Evolutionary conservation across 169 alveolate species (phyloP).

Genomic region (Sarcocystis neurona): DNA sequence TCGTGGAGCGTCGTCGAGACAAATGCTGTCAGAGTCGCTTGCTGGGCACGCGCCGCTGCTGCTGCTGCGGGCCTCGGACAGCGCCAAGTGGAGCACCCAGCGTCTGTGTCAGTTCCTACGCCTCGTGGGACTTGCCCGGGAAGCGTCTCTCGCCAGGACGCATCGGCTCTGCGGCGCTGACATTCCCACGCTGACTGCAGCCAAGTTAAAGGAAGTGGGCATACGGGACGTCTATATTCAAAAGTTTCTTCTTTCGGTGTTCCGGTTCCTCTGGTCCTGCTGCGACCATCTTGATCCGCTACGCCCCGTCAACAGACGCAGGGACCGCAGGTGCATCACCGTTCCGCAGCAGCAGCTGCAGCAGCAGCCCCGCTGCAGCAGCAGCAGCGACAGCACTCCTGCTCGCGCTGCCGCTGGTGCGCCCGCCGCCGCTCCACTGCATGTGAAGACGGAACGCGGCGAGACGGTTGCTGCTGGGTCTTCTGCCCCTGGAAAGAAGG

Average conservation of each 20-base stretch:
- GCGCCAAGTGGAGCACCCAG: slow-evolving; percentile 33
- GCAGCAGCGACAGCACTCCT: no score
- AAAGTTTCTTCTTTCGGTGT: slow-evolving; percentile 26
- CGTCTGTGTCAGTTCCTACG: slow-evolving; percentile 25
- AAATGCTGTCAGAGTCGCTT: neutral
- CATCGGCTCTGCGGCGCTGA: slow-evolving; percentile 12
- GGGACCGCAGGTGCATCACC: no score
- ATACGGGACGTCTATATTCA: neutral
- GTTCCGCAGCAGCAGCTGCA: no score
- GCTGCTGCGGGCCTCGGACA: slow-evolving; percentile 38
- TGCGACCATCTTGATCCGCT: slow-evolving; percentile 40
- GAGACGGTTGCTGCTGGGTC: no score
- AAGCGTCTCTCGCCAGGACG: slow-evolving; percentile 6
- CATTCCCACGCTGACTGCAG: slow-evolving; percentile 10
- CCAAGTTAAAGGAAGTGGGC: slow-evolving; percentile 19
- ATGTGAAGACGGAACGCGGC: no score
- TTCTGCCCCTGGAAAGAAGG: no score
- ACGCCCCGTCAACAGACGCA: slow-evolving; percentile 24
- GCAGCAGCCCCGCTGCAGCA: no score
- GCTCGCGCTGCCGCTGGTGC: no score
- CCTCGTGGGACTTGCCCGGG: slow-evolving; percentile 22
- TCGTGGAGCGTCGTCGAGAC: slow-evolving; percentile 5
- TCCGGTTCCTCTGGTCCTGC: slow-evolving; percentile 43
- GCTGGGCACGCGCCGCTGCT: neutral
- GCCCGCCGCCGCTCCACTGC: no score